phyloP scores from a whole-genome alignment of 805 yeast genomes.

The Suhomyces sp. region DNA sequence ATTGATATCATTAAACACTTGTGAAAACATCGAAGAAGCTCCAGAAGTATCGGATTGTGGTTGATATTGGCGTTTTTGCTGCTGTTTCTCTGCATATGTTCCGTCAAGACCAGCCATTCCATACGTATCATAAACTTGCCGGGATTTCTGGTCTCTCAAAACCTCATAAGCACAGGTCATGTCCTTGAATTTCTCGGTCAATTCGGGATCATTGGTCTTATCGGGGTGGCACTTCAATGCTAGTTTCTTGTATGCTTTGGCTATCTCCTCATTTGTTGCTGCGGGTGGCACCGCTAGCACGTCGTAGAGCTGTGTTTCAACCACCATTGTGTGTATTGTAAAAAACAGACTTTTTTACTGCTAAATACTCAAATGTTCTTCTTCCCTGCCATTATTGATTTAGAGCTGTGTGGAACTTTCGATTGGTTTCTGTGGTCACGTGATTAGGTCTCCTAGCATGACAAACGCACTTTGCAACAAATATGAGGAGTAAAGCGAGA shows the following conservation, averaged over 20 bases:
- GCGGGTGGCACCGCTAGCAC: slow-evolving; percentile 28
- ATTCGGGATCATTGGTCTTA: slow-evolving; percentile 48
- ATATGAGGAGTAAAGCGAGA: background rate
- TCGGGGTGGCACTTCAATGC: slow-evolving; percentile 66
- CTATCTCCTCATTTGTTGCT: slow-evolving; percentile 37
- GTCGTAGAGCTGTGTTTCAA: slow-evolving; percentile 33
- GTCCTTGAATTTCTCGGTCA: slow-evolving; percentile 56
- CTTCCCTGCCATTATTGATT: background rate
- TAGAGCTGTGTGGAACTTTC: slow-evolving; percentile 12
- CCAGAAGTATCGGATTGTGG: background rate
- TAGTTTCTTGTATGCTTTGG: slow-evolving; percentile 32
- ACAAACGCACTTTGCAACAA: background rate
- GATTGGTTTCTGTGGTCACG: slow-evolving; percentile 12
- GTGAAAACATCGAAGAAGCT: slow-evolving; percentile 27
- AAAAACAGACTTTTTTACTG: background rate
- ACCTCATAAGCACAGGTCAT: slow-evolving; percentile 67
- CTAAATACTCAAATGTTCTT: background rate
- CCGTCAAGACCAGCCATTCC: slow-evolving; percentile 48
- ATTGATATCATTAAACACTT: slow-evolving; percentile 34
- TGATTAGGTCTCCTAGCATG: background rate
- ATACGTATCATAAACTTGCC: slow-evolving; percentile 51
- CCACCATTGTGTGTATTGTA: slow-evolving; percentile 2
- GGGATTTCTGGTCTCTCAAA: slow-evolving; percentile 44
- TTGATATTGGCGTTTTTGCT: slow-evolving; percentile 4
- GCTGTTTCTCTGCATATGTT: slow-evolving; percentile 4